phyloP scores from a whole-genome alignment of 257 asterid genomes.

The Orobanche coerulescens region DNA sequence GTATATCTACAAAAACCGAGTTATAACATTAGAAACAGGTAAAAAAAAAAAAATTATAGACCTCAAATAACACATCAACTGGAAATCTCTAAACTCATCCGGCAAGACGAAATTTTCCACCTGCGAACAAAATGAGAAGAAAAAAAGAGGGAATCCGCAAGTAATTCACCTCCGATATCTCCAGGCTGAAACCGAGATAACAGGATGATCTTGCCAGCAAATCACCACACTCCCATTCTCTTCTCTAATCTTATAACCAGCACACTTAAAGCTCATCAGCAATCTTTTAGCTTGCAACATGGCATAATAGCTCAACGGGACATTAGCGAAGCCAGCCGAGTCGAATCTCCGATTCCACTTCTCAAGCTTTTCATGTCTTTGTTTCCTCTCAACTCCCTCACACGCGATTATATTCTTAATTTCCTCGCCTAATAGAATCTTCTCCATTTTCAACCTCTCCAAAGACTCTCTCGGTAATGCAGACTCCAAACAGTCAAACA shows the following conservation, averaged over 20 bases:
- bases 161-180: slow-evolving; percentile 50
- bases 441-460: slow-evolving; percentile 81
- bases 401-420: slow-evolving; percentile 78
- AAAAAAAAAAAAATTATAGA: no score
- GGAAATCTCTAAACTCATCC: no score
- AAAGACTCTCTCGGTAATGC: slow-evolving; percentile 61
- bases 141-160: background rate
- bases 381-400: slow-evolving; percentile 72
- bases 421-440: slow-evolving; percentile 78
- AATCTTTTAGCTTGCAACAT: slow-evolving; percentile 80
- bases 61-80: no score
- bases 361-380: slow-evolving; percentile 86
- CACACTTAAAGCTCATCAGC: slow-evolving; percentile 59
- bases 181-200: slow-evolving; percentile 82
- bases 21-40: no score
- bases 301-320: slow-evolving; percentile 73
- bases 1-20: no score
- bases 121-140: no score
- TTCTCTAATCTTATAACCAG: slow-evolving; percentile 85
- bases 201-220: slow-evolving; percentile 93
- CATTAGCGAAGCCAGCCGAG: slow-evolving; percentile 52
- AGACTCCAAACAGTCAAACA: slow-evolving; percentile 84
- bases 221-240: slow-evolving; percentile 71
- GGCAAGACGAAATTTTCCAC: no score
- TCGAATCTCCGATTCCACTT: slow-evolving; percentile 74